Base-by-base conservation (phyloP, 164 flowering plant genomes). In the Dillenia turbinata region DNA sequence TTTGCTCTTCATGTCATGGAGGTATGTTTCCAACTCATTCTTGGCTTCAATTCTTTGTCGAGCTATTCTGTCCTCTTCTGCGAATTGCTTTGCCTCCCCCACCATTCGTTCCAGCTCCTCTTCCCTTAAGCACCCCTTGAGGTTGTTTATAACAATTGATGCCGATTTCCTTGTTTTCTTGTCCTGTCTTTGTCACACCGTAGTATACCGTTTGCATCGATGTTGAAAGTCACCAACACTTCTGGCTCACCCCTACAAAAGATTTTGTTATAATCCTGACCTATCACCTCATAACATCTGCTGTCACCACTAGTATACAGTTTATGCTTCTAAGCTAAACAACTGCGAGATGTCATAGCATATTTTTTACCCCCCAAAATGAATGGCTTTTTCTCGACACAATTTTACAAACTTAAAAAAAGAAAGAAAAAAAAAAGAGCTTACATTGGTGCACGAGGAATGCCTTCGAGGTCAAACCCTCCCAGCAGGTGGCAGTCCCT, bases 71-170 rank as follows among this genome's bases (percentile, higher is more conserved):
- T 33, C 40, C 45, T 57, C 19, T 43, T 24, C 60, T 57, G 0
- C 40, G 40, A 57, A 44, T 10, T 44, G 19, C 60, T 57, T 48
- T 10, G 60, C 60, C 60, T 57, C 49, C 60, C 6, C 45, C 11
- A 57, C 19, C 60, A 57, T 43, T 11, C 47, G 46, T 10, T 56
- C 60, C 14, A 56, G 40, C 47, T 56, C 60, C 9, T 56, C 60
- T 17, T 56, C 46, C 17, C 60, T 56, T 11, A 57, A 49, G 16
- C 60, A 5, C 15, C 48, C 47, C 10, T 44, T 57, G 15, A 40
- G 48, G 45, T 44, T n/a, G n/a, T n/a, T 56, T 46, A 56, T 56
- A 16, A 47, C 33, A 14, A 56, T 56, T 8, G 46, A 33, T 43
- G 40, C 10, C 9, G 14, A 33, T 33, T 43, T 33, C 48, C 12